These are phyloP conservation scores for Ceratorhiza oryzae-sativae DNA, from an alignment of 1,284 basidiomycete species.

Conservation along the genomic window DNA sequence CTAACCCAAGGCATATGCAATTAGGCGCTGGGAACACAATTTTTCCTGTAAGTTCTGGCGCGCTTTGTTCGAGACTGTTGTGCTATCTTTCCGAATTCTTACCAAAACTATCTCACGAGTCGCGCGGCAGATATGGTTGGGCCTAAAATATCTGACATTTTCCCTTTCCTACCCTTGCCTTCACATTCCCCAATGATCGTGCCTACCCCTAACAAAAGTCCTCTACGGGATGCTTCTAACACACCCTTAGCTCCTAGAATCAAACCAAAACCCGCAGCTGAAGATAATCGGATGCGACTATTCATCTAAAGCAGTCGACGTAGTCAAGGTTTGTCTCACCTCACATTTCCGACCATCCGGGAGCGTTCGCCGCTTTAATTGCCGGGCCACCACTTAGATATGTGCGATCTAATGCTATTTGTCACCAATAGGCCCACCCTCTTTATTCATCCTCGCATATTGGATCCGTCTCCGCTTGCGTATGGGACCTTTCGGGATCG, in stretches of 20 bases:
- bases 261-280: constrained; percentile 84
- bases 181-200: too few relatives aligned
- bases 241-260: constrained; percentile 62
- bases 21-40: constrained; percentile 92
- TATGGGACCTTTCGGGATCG: constrained; percentile 88
- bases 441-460: constrained; percentile 73
- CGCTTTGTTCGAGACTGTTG: neutral
- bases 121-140: too few relatives aligned
- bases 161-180: too few relatives aligned
- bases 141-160: too few relatives aligned
- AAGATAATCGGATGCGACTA: constrained; percentile 88
- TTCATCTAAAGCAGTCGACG: constrained; percentile 83
- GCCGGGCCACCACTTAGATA: neutral
- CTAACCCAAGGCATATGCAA: neutral
- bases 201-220: neutral
- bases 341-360: neutral
- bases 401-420: neutral
- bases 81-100: too few relatives aligned
- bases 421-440: constrained; percentile 60
- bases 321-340: constrained; percentile 73
- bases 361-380: neutral
- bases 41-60: constrained; percentile 65
- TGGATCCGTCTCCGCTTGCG: constrained; percentile 78
- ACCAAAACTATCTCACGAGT: too few relatives aligned
- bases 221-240: constrained; percentile 1